These are phyloP conservation scores for Coleophoma cylindrospora DNA, from an alignment of 2,329 filamentous ascomycete species.

Conservation along the genomic window DNA sequence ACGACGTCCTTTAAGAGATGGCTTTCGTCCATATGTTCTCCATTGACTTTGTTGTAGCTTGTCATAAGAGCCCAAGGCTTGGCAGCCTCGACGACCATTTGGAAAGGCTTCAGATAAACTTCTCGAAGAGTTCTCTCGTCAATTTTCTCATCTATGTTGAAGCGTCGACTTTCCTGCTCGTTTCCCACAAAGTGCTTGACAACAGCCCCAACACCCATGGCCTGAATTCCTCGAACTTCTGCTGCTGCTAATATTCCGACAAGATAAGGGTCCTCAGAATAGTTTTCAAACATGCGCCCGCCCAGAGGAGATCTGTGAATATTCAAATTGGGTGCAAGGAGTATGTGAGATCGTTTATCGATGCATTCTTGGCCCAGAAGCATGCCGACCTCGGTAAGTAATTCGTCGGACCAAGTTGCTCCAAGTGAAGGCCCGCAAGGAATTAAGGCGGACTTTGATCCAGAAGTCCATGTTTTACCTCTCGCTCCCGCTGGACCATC, in stretches of 20 bases:
- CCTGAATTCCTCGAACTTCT: conserved; percentile 36
- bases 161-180: conserved; percentile 30
- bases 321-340: conserved; percentile 57
- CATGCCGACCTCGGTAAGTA: conserved; percentile 57
- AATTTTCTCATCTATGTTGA: conserved; percentile 24
- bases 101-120: neutral
- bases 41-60: neutral
- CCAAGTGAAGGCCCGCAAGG: conserved; percentile 43
- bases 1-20: neutral
- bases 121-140: conserved; percentile 26
- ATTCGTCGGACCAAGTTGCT: conserved; percentile 61
- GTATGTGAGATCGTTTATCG: conserved; percentile 67
- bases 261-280: conserved; percentile 38
- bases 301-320: conserved; percentile 38
- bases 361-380: conserved; percentile 64
- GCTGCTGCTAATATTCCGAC: conserved; percentile 33
- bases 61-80: neutral
- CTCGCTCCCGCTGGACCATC: too few relatives aligned
- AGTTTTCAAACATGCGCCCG: conserved; percentile 40
- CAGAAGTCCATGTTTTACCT: too few relatives aligned
- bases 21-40: neutral
- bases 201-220: conserved; percentile 30
- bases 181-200: conserved; percentile 39
- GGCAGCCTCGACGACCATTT: neutral
- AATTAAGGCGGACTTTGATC: conserved; percentile 30